These are phyloP conservation scores for Hyparrhenia diplandra DNA, from an alignment of 176 grass and related monocot species.

Conservation along the genomic window DNA sequence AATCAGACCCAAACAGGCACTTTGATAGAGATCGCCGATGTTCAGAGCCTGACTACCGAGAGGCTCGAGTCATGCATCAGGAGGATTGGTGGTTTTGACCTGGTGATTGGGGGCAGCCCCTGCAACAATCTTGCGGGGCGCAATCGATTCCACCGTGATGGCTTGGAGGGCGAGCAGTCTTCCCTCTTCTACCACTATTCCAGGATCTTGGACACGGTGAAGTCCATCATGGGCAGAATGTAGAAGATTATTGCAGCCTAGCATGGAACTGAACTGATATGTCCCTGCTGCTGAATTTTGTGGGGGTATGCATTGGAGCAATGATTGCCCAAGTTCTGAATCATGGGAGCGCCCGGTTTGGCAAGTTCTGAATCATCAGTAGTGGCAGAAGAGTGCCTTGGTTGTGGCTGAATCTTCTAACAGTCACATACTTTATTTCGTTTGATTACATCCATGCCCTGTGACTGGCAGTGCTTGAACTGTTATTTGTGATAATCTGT, in stretches of 20 bases:
- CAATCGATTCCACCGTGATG: conserved; percentile 54
- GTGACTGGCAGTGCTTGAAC: neutral
- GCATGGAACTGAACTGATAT: conserved; percentile 31
- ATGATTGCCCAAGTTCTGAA: conserved; percentile 61
- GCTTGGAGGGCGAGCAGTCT: conserved; percentile 71
- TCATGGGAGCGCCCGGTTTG: conserved; percentile 67
- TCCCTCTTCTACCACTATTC: conserved; percentile 64
- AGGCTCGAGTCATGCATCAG: conserved; percentile 27
- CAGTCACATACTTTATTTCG: neutral
- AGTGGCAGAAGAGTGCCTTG: neutral
- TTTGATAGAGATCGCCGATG: conserved; percentile 58
- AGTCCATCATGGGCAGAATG: conserved; percentile 37
- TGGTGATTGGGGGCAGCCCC: conserved; percentile 74
- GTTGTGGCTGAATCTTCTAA: neutral
- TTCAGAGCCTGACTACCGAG: conserved; percentile 32
- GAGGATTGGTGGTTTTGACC: conserved; percentile 61
- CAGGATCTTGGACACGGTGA: conserved; percentile 66
- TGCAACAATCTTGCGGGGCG: conserved; percentile 83
- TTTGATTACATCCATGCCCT: neutral
- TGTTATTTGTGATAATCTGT: neutral
- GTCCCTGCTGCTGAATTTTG: conserved; percentile 64
- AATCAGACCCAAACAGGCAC: conserved; percentile 66
- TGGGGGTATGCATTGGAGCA: conserved; percentile 63
- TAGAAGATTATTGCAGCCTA: neutral
- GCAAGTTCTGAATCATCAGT: conserved; percentile 56